phyloP scores from a whole-genome alignment of 768 basidiomycete species.

The Panaeolus cyanescens region DNA sequence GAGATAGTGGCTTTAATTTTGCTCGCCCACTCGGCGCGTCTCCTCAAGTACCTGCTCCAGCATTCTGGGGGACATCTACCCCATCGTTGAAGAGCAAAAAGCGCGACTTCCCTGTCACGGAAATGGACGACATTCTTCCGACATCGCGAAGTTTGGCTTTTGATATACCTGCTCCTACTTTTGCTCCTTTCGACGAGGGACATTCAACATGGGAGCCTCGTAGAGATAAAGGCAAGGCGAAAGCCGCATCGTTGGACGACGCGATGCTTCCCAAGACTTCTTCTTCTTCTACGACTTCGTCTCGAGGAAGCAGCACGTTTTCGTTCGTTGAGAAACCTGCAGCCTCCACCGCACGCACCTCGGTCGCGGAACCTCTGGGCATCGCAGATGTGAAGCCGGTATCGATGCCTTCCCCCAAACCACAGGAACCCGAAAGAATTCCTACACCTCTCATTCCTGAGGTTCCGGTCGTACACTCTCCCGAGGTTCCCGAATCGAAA shows the following conservation, averaged over 20 bases:
- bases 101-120: conserved; percentile 3
- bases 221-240: conserved; percentile 1
- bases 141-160: background rate
- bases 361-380: background rate
- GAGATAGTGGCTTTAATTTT: background rate
- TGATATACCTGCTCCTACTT: background rate
- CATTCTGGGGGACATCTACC: background rate
- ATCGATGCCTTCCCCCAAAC: background rate
- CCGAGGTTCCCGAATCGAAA: background rate
- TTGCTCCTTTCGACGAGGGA: conserved; percentile 4
- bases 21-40: background rate
- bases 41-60: background rate
- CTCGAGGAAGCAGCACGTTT: background rate
- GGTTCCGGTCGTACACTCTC: background rate
- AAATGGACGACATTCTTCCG: background rate
- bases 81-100: conserved; percentile 6
- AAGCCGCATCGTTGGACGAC: conserved; percentile 1
- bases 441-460: background rate
- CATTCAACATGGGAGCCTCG: background rate
- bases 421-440: background rate
- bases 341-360: background rate
- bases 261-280: background rate
- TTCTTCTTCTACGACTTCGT: background rate
- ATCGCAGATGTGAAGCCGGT: background rate
- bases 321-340: background rate